Base-by-base conservation (phyloP, 306 rosid species). In the Nissolia schottii region DNA sequence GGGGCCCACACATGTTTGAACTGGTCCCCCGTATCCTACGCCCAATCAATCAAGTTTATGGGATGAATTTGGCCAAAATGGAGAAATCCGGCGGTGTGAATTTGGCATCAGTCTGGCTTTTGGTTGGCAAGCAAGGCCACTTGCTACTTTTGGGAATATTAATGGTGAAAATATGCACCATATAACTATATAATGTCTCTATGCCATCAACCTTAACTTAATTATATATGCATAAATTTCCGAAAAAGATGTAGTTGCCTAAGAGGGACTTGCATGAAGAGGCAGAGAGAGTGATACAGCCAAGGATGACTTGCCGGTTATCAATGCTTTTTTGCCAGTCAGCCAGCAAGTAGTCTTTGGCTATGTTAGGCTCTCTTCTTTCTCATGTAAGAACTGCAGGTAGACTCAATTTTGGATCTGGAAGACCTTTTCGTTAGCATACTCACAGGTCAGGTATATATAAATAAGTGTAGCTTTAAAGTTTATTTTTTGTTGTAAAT, bases 281-380 rank as follows among this genome's bases (percentile, higher is more conserved):
- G 80, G 77, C 0, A 69, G 80, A 64, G 71, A 82, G 83, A 56
- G 8, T 56, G 31, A 50, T 64, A 27, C 81, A 82, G 86, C 86
- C 86, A 82, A 78, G 86, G 81, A 82, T 82, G 83, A 82, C 80
- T 82, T 82, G 86, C 86, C 83, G 86, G 72, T n/a, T 20, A n/a
- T 1, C 41, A 1, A 2, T 8, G 16, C n/a, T n/a, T n/a, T n/a
- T n/a, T n/a, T n/a, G n/a, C n/a, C n/a, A n/a, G n/a, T n/a, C n/a
- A n/a, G 12, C 64, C 83, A 82, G 82, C 88, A 81, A 81, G 84
- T 78, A 15, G 67, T 32, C 71, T 13, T 78, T 81, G 86, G 85
- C 86, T 84, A 81, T 35, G 25, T 67, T 67, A 46, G 28, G 12
- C 79, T 81, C 54, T 78, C 81, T 78, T 78, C 86, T 71, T n/a